These are phyloP conservation scores for Epichloe brachyelytri DNA, from an alignment of 2,329 filamentous ascomycete genomes.

Conservation along the genomic window DNA sequence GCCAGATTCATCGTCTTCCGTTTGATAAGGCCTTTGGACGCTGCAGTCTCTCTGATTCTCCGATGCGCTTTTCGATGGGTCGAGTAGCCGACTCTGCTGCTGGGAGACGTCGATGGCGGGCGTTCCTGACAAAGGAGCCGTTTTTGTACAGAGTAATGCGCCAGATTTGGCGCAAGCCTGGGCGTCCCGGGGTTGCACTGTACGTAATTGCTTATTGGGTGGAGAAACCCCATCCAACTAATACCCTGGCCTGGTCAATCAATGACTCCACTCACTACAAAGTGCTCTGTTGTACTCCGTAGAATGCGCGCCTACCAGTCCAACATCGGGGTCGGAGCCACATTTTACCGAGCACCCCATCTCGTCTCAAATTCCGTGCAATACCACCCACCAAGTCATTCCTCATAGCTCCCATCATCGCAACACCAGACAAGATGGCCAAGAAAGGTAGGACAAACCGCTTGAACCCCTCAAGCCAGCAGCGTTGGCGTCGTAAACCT, in stretches of 20 bases:
- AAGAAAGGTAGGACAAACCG: conserved; percentile 12
- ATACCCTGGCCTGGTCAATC: not conserved
- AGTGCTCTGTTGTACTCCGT: no score
- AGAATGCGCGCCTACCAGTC: no score
- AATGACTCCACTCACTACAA: not conserved
- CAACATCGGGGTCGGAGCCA: conserved; percentile 7
- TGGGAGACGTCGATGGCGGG: no score
- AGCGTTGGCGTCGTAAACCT: not conserved
- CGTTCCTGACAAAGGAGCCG: no score
- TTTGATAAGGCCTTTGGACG: not conserved
- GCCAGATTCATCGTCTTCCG: not conserved
- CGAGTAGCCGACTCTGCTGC: no score
- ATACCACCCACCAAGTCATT: not conserved
- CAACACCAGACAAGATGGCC: conserved; percentile 9
- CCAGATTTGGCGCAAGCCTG: no score
- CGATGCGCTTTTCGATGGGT: no score
- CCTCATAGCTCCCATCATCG: not conserved
- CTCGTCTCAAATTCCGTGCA: not conserved
- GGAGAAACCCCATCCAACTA: no score
- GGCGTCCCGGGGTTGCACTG: no score
- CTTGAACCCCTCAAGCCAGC: not conserved
- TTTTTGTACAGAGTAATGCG: no score
- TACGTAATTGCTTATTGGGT: no score
- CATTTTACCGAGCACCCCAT: conserved; percentile 6
- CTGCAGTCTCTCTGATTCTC: not conserved